Evolutionary conservation across 1,139 yeast species (phyloP).

Genomic region (Scheffersomyces parashehatae): DNA sequence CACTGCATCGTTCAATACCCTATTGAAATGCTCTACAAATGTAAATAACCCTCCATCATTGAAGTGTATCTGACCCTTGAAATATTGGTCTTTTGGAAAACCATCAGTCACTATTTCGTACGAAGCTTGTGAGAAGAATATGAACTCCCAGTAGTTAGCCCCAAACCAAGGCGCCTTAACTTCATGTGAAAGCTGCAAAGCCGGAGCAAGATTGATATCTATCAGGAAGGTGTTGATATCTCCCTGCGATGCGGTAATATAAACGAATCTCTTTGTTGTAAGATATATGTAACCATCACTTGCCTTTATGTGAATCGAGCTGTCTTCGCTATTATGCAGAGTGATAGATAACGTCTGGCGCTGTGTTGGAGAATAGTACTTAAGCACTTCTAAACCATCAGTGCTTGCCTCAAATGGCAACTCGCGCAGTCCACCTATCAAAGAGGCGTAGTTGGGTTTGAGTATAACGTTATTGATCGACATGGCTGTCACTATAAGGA

Average conservation of each 20-base stretch:
- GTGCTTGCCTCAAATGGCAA: constrained; percentile 22
- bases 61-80: constrained; percentile 39
- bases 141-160: constrained; percentile 49
- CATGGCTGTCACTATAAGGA: constrained; percentile 16
- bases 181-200: constrained; percentile 31
- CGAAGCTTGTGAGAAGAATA: constrained; percentile 34
- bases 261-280: constrained; percentile 38
- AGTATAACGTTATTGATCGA: constrained; percentile 33
- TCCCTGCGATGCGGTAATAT: constrained; percentile 37
- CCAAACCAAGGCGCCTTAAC: constrained; percentile 58
- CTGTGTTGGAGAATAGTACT: constrained; percentile 19
- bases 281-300: constrained; percentile 36
- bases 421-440: constrained; percentile 15
- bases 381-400: constrained; percentile 12
- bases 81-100: constrained; percentile 40
- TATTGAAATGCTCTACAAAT: constrained; percentile 28
- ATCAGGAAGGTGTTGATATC: constrained; percentile 39
- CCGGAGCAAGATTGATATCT: constrained; percentile 21
- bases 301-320: constrained; percentile 27
- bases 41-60: constrained; percentile 51
- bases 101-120: constrained; percentile 42
- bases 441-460: constrained; percentile 19
- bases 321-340: constrained; percentile 12
- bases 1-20: constrained; percentile 20
- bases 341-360: constrained; percentile 18